Percentiles rank a stretch among this genome's conserved stretches.
Conservation (phyloP, 805 yeast species). For the Blastobotrys mokoenaii region DNA sequence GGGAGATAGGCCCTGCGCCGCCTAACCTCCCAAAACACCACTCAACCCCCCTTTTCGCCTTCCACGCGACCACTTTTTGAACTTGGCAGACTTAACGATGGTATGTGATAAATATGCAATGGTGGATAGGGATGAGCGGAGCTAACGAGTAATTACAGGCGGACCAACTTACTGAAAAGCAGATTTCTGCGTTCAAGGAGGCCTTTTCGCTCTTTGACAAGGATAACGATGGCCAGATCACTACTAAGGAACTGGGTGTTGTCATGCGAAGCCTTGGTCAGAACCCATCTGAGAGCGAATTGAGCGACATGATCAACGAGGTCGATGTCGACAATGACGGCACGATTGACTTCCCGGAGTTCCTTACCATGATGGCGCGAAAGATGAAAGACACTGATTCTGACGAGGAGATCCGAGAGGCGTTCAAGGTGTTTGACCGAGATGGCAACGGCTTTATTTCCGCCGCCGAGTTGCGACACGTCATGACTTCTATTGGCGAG, state of each 20-base stretch:
- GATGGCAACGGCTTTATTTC: constrained; percentile 95
- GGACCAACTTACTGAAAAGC: constrained; percentile 87
- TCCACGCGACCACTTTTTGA: too few relatives aligned
- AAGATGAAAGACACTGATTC: constrained; percentile 95
- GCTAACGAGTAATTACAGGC: constrained; percentile 34
- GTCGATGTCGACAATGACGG: constrained; percentile 96
- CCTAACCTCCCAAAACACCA: too few relatives aligned
- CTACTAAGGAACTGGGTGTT: constrained; percentile 91
- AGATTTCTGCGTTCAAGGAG: constrained; percentile 93
- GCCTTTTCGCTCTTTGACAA: constrained; percentile 96
- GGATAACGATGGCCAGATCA: constrained; percentile 94
- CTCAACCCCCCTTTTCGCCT: too few relatives aligned
- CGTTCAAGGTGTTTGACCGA: constrained; percentile 92
- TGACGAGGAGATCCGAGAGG: constrained; percentile 95
- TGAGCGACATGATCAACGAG: constrained; percentile 94
- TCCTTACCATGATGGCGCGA: constrained; percentile 78
- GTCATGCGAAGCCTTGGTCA: constrained; percentile 99
- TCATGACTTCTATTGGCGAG: constrained; percentile 95
- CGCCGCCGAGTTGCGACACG: constrained; percentile 94
- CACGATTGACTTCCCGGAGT: constrained; percentile 72
- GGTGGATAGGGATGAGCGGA: neutral
- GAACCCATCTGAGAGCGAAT: constrained; percentile 92
- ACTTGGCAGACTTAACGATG: too few relatives aligned
- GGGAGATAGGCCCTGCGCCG: too few relatives aligned
- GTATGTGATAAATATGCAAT: too few relatives aligned